Evolutionary conservation across 2,329 filamentous ascomycete species (phyloP), one percentile per base, ranked within the genome.

Genomic region (Fusarium sp.): DNA sequence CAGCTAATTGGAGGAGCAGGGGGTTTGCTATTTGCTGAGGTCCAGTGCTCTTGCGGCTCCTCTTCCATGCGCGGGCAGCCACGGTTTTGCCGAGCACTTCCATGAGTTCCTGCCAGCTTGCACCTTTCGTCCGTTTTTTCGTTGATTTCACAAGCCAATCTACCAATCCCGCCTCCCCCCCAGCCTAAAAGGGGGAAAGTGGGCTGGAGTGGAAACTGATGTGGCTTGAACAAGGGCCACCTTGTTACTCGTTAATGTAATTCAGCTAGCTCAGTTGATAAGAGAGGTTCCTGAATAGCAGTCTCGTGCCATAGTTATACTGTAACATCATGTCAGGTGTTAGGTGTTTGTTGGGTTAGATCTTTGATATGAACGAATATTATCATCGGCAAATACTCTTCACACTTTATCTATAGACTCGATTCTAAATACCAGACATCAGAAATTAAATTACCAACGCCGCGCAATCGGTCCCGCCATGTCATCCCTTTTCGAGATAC

Each of bases 161-260:
- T 24, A 24, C 66, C 65, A 67, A 67, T 67, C 58, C 61, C 37
- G 45, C 32, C n/a, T 20, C 32, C 44, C 44, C 20, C 46, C 51
- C 46, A 55, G 51, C 45, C 67, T 62, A 68, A 70, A 71, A 62
- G 64, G 67, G 66, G 67, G 46, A 52, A 57, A 70, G 62, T 67
- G 67, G 67, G 40, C 32, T 19, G 24, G 61, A n/a, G 61, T 49
- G 54, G 43, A 17, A 19, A 51, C 46, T 47, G 46, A 26, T 37
- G 44, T 71, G 68, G 68, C 68, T 71, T 59, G 63, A 53, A 28
- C 40, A 45, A 48, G 61, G 65, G 55, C 32, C 58, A 32, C 40
- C 53, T 64, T 43, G 61, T 39, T 64, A 47, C n/a, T 64, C 59
- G 61, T 64, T 64, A 67, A 69, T 70, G 28, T 30, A 57, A 67